Evolutionary conservation across 2,329 filamentous ascomycete species (phyloP), one percentile per base, ranked within the genome.

Genomic region (Phyllosticta citrichinensis): DNA sequence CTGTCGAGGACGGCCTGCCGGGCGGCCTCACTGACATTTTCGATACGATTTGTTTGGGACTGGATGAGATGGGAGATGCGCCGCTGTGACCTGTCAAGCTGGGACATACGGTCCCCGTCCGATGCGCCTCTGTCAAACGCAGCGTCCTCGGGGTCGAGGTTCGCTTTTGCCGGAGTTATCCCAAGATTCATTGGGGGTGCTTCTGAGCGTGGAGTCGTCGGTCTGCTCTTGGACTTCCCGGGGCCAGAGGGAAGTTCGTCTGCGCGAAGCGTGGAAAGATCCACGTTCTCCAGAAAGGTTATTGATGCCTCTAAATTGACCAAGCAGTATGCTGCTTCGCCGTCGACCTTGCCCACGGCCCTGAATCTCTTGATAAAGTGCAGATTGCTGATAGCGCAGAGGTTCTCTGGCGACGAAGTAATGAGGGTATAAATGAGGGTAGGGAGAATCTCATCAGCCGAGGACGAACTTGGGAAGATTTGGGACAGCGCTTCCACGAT

Each of bases 381-480:
- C n/a, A 95, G 79, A 71, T 99, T 95, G 77, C 93, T 97, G 69
- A 96, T 91, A 60, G 92, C 87, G 72, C 92, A 89, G 55, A 97
- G 86, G 35, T 87, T 84, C 73, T 94, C 89, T 0, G 92, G 88
- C 0, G 91, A 87, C 53, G 92, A 87, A 2, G 91, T 97, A 70
- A 99, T 95, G 63, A 99, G 82, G 0, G 91, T 90, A 76, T 96
- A 99, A 64, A 99, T 99, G 64, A 99, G 81, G 73, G 96, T 96
- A 0, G 94, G 94, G 72, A 99, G 86, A 60, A 99, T 95, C 75
- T 97, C 94, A 70, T 99, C 94, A 2, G 94, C 94, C 0, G 94
- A 97, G 0, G 94, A 96, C 0, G 83, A 83, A 0, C 92, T 83
- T 9, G 84, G 83, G 60, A 87, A 81, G 20, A 87, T 75, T 59